phyloP scores from a whole-genome alignment of 2,329 filamentous ascomycete genomes.

The Xylariaceae sp. region DNA sequence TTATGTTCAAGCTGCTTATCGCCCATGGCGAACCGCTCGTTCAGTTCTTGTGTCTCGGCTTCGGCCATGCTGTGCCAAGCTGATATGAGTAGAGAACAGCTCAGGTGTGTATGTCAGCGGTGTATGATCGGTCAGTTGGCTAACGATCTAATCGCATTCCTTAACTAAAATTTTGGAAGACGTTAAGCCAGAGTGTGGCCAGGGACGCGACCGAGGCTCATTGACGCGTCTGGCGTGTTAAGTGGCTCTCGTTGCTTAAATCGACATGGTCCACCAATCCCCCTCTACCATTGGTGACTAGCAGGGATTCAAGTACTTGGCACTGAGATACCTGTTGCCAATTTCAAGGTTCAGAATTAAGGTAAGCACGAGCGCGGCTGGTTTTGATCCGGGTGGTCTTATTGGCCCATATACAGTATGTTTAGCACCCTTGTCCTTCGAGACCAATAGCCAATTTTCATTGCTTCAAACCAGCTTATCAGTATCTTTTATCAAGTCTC shows the following conservation, averaged over 20 bases:
- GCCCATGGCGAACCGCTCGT: slow-evolving; percentile 60
- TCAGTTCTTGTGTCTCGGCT: slow-evolving; percentile 48
- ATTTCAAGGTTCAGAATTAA: too few species aligned
- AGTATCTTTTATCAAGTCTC: too few species aligned
- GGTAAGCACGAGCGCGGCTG: too few species aligned
- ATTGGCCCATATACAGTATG: too few species aligned
- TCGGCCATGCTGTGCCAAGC: slow-evolving; percentile 45
- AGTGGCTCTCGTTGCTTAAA: slow-evolving; percentile 22
- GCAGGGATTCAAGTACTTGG: too few species aligned
- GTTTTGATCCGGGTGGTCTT: too few species aligned
- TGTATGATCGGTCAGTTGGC: not conserved
- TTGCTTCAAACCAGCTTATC: too few species aligned
- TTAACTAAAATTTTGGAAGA: slow-evolving; percentile 2
- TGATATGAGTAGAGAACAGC: not conserved
- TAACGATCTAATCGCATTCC: slow-evolving; percentile 4
- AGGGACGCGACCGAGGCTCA: slow-evolving; percentile 20
- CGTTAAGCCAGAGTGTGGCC: slow-evolving; percentile 9
- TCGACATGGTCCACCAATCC: slow-evolving; percentile 5
- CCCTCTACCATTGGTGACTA: too few species aligned
- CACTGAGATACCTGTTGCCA: too few species aligned
- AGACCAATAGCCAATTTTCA: too few species aligned
- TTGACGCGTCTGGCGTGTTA: slow-evolving; percentile 29
- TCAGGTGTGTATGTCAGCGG: too few species aligned
- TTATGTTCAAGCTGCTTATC: slow-evolving; percentile 72
- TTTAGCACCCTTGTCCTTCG: too few species aligned